These are phyloP conservation scores for Stachybotrys chlorohalonatus DNA, from an alignment of 2,329 filamentous ascomycete species.

Conservation along the genomic window DNA sequence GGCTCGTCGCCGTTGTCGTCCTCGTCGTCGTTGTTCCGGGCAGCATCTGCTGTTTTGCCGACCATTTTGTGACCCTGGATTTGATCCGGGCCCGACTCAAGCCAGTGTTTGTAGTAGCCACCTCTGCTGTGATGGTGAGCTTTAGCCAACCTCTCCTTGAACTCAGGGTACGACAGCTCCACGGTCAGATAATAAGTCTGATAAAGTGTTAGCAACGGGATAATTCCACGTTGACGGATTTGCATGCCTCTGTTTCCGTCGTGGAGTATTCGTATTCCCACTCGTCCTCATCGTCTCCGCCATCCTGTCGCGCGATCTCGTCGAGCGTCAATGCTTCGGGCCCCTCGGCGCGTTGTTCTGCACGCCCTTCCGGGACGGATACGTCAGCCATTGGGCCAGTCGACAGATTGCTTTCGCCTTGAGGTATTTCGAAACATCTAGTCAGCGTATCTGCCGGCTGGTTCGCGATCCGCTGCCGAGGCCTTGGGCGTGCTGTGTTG, in stretches of 20 bases:
- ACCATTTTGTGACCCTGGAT: conserved; percentile 3
- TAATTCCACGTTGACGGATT: neutral
- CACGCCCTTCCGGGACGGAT: neutral
- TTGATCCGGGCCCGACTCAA: conserved; percentile 17
- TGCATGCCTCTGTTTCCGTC: conserved; percentile 49
- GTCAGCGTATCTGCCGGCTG: neutral
- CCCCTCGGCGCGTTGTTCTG: conserved; percentile 8
- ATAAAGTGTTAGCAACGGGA: neutral
- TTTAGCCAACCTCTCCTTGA: conserved; percentile 35
- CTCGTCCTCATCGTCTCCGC: conserved; percentile 41
- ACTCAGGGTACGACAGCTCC: conserved; percentile 53
- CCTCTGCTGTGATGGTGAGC: conserved; percentile 29
- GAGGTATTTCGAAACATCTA: neutral
- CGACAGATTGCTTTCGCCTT: neutral
- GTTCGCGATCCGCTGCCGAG: neutral
- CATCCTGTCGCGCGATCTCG: conserved; percentile 14
- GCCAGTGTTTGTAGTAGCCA: conserved; percentile 37
- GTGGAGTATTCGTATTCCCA: conserved; percentile 61
- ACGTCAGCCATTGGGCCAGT: neutral
- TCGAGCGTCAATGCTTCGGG: conserved; percentile 18
- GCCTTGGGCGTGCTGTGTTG: neutral
- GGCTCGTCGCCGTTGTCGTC: conserved; percentile 20
- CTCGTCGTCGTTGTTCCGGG: conserved; percentile 14
- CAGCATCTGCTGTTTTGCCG: neutral
- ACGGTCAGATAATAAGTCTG: conserved; percentile 57